Base-by-base conservation (phyloP, 495 filamentous ascomycete species). In the Aspergillus diversus region DNA sequence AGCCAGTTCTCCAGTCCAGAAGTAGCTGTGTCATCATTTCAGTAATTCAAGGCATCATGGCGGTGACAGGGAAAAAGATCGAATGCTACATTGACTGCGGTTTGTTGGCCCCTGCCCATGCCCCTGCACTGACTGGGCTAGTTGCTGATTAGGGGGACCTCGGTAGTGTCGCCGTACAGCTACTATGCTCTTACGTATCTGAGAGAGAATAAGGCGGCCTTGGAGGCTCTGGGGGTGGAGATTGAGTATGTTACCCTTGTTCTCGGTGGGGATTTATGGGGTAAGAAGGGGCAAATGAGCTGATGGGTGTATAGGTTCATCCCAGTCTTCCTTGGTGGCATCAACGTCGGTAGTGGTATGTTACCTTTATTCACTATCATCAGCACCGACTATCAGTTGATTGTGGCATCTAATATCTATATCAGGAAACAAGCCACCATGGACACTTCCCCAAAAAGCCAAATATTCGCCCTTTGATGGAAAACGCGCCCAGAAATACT, bases 241-340 rank as follows among this genome's bases (percentile, higher is more conserved):
- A 62, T 92, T 37, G 86, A 92, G 85, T 90, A 73, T 59, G 37
- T 50, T 7, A 59, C 34, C 37, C 13, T 27, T 35, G 33, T 17
- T 33, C 37, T n/a, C 0, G 13, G 16, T 2, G 32, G 12, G 7
- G 33, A 21, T 8, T 39, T 21, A 55, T n/a, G n/a, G 4, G 39
- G 1, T 32, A 56, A 46, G 17, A 43, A n/a, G 15, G 12, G 17
- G 4, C 0, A 2, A 27, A 2, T 27, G 21, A 27, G 12, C 47
- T 52, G 17, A 52, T 27, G 8, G 2, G 12, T 15, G 7, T 31
- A 4, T 57, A 91, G 88, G 62, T 82, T 87, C 56, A 80, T 87
- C 65, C 90, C 90, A 13, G 75, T 92, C 51, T 87, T 93, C 66
- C 77, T 93, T n/a, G 89, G 88, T 52, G 90, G 84, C 21, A 83